Evolutionary conservation across 169 alveolate genomes (phyloP), one percentile per base, ranked within the genome.

Genomic region (Eimeria acervulina): DNA sequence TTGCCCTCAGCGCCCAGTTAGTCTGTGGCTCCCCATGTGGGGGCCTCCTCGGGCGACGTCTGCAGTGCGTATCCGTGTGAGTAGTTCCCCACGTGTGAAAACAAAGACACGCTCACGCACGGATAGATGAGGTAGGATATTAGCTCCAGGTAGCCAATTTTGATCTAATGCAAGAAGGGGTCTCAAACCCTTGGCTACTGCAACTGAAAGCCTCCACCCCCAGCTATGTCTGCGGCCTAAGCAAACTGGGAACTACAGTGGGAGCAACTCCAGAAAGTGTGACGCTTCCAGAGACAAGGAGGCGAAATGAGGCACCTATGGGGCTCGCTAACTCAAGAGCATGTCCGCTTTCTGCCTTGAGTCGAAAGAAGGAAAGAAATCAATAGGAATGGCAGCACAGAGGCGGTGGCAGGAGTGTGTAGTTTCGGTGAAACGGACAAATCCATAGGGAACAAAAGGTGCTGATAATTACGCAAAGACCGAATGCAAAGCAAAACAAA

Each of bases 11-110:
- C 76, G 76, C 84, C 84, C 84, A 36, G 47, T 31, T 13, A 40
- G 55, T 23, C 52, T 38, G 47, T 38, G 84, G 84, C 84, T 74
- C 84, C 84, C 51, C 55, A 36, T 36, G 55, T 74, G 84, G 84
- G 84, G 84, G 84, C 84, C 84, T 21, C 52, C 38, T 52, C 13
- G 33, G 84, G 36, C 84, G 84, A 36, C 33, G 52, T 55, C 84
- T 74, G 55, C 84, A 13, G n/a, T 74, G 15, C 33, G 51, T 15
- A 74, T 15, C 19, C n/a, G 10, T 36, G 23, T 6, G 52, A 55
- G 84, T 2, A 40, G 55, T 38, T 38, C 55, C 38, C 84, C 13
- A 55, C 55, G 68, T 59, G 5, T 59, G 19, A 59, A 59, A 4
- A 33, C 84, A 55, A 15, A 19, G 84, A 19, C 59, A 38, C 33